Percentiles rank a stretch among this genome's conserved stretches.
Conservation (phyloP, 805 yeast genomes). For the Yarrowia sp. region DNA sequence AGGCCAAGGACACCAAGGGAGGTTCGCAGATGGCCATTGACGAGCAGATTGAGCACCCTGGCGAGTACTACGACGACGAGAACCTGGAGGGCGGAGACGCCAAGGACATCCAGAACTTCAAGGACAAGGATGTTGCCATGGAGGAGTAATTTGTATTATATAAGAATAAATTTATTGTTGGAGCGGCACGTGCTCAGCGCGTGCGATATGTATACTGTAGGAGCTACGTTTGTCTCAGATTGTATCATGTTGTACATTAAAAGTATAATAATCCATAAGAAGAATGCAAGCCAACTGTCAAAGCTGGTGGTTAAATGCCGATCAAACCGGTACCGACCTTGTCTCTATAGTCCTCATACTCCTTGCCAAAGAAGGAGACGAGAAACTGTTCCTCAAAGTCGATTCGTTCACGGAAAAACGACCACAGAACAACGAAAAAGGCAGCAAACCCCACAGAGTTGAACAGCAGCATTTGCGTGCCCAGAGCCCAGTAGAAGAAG, state of each 20-base stretch:
- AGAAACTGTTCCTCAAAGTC: conserved; percentile 64
- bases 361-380: conserved; percentile 33
- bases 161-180: conserved; percentile 1
- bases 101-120: conserved; percentile 29
- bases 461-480: conserved; percentile 67
- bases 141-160: conserved; percentile 22
- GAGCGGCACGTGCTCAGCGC: background rate
- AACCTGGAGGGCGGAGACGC: conserved; percentile 44
- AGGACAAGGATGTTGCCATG: conserved; percentile 26
- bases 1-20: conserved; percentile 83
- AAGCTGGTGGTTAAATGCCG: background rate
- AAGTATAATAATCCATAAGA: background rate
- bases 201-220: no score
- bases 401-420: conserved; percentile 69
- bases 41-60: conserved; percentile 62
- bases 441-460: conserved; percentile 60
- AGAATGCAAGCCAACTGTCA: background rate
- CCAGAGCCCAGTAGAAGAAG: conserved; percentile 90
- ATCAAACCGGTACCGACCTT: conserved; percentile 1
- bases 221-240: no score
- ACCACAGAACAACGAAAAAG: conserved; percentile 59
- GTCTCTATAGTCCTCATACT: background rate
- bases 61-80: conserved; percentile 74
- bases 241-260: background rate
- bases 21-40: conserved; percentile 87